phyloP scores from a whole-genome alignment of 768 basidiomycete species.

The Hygrocybe punicea region DNA sequence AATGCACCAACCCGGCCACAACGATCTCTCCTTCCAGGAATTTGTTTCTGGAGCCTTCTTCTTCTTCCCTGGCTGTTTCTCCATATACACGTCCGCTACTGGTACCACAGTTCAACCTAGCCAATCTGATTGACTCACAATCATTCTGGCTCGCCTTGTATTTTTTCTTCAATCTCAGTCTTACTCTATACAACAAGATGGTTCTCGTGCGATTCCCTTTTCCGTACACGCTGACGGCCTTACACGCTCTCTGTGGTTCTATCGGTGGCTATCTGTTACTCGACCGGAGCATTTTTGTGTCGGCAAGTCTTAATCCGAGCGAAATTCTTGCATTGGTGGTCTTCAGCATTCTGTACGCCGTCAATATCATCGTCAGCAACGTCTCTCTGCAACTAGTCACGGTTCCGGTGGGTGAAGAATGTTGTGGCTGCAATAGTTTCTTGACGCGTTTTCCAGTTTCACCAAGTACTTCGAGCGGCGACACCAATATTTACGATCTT shows the following conservation, averaged over 20 bases:
- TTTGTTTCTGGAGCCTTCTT: not conserved
- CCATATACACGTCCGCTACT: not conserved
- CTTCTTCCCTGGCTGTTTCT: not conserved
- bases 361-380: constrained; percentile 96
- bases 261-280: constrained; percentile 73
- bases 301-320: constrained; percentile 47
- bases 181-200: constrained; percentile 94
- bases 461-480: constrained; percentile 92
- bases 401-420: constrained; percentile 62
- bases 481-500: constrained; percentile 90
- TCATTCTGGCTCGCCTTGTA: constrained; percentile 60
- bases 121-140: not conserved
- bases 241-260: constrained; percentile 85
- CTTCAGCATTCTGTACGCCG: constrained; percentile 87
- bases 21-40: not conserved
- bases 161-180: constrained; percentile 84
- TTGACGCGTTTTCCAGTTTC: constrained; percentile 57
- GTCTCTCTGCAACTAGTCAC: constrained; percentile 85
- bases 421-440: constrained; percentile 1
- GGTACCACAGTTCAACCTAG: not conserved
- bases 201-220: constrained; percentile 91
- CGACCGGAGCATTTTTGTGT: constrained; percentile 50
- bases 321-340: constrained; percentile 67
- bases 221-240: constrained; percentile 90
- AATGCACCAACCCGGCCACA: not conserved